Base-by-base conservation (phyloP, 768 basidiomycete genomes). In the Thelephora aurantiotincta region DNA sequence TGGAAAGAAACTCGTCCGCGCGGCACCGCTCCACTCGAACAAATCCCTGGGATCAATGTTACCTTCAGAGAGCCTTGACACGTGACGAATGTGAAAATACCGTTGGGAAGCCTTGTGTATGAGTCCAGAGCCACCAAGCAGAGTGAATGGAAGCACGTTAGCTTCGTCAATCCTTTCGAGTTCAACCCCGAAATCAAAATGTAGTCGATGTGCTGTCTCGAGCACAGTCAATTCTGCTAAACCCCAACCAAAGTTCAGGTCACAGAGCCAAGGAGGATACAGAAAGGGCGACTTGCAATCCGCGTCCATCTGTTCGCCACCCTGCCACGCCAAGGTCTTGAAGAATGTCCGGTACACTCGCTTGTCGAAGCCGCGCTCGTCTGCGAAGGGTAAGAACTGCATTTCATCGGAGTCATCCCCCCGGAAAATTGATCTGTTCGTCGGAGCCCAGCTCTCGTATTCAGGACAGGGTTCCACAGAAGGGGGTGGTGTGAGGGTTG, bases 351-450 rank as follows among this genome's bases (percentile, higher is more conserved):
- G 54, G 52, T 81, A 72, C 13, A 45, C 54, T 2, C 41, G 26
- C 33, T 58, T 61, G 44, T 74, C 53, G 52, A 85, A 86, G 0
- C 43, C 54, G 2, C 69, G 67, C 38, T 84, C 81, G 54, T 85
- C 80, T 0, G 73, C 66, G 46, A 74, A 75, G 1, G 81, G 80
- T 5, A 82, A 59, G 57, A 82, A 85, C 2, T 68, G 65, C 67
- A 82, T 70, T 18, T 63, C 58, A 50, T 68, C 64, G 5, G 74
- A 62, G 49, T 83, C 82, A 50, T 83, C 80, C 3, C 76, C 79
- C 14, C 65, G 63, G 41, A 69, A 65, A 13, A 77, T 62, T 42
- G 65, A 78, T 42, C 68, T 66, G 11, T 57, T 53, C 2, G 67
- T 51, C 1, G 80, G 75, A 2, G 77, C 65, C 55, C 78, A 81